These are phyloP conservation scores for Podaxis sp. DNA, from an alignment of 768 basidiomycete species.

Conservation along the genomic window DNA sequence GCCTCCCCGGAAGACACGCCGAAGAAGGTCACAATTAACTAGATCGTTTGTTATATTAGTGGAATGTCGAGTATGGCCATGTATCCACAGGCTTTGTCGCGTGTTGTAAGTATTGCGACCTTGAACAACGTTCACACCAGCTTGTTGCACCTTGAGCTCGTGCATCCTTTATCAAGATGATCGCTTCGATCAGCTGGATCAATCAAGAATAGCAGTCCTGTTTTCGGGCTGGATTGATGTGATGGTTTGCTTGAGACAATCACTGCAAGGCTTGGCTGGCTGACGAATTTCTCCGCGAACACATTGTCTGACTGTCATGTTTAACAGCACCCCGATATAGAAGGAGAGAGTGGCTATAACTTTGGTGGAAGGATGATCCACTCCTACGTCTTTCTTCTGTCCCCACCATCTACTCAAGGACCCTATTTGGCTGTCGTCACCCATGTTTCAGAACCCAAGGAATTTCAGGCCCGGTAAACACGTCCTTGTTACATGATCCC, in stretches of 20 bases:
- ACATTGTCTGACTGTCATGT: background rate
- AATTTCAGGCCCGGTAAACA: background rate
- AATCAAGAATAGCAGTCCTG: too few relatives aligned
- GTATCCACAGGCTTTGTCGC: too few relatives aligned
- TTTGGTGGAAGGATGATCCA: background rate
- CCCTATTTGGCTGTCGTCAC: background rate
- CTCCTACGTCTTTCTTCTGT: background rate
- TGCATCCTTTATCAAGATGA: too few relatives aligned
- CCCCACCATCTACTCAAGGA: background rate
- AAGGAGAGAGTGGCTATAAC: background rate
- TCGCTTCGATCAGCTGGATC: too few relatives aligned
- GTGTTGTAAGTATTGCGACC: too few relatives aligned
- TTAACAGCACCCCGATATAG: background rate
- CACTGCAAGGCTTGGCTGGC: background rate
- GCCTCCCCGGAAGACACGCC: constrained; percentile 39
- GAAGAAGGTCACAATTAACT: constrained; percentile 39
- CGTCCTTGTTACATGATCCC: background rate
- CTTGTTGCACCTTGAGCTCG: too few relatives aligned
- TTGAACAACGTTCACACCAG: too few relatives aligned
- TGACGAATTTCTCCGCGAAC: background rate
- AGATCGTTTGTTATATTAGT: background rate
- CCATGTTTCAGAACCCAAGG: background rate
- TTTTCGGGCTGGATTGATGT: too few relatives aligned
- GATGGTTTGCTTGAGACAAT: background rate
- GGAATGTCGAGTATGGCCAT: too few relatives aligned